A percentile compares a stretch with the other conserved stretches of the same genome.
phyloP scores from a whole-genome alignment of 2,329 filamentous ascomycete species.

The Aotearoamyces nothofagi region DNA sequence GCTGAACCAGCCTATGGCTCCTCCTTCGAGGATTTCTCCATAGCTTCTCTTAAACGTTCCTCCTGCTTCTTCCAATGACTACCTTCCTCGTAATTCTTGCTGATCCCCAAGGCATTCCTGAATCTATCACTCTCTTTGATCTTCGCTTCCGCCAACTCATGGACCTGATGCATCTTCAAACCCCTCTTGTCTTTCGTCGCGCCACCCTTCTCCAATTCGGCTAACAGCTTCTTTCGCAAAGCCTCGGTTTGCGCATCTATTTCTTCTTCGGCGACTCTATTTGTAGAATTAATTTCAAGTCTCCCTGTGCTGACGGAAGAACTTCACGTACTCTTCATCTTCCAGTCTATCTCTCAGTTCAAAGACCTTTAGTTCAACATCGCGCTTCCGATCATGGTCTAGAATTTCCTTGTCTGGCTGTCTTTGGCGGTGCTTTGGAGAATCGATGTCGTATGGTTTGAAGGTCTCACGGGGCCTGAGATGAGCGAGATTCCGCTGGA shows the following conservation, averaged over 20 bases:
- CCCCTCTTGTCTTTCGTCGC: conserved; percentile 28
- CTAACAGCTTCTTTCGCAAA: conserved; percentile 46
- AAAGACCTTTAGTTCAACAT: conserved; percentile 86
- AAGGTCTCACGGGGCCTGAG: conserved; percentile 62
- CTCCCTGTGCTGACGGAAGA: neutral
- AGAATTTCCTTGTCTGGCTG: conserved; percentile 86
- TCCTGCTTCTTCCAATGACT: conserved; percentile 77
- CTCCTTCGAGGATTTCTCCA: conserved; percentile 18
- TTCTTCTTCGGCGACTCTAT: conserved; percentile 69
- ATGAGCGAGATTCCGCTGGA: conserved; percentile 87
- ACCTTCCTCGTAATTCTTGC: conserved; percentile 72
- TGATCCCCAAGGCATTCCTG: conserved; percentile 74
- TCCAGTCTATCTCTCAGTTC: conserved; percentile 84
- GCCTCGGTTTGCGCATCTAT: conserved; percentile 65
- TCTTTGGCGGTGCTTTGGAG: conserved; percentile 59
- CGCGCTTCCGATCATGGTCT: conserved; percentile 82
- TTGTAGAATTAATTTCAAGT: conserved; percentile 4
- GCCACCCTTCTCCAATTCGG: conserved; percentile 22
- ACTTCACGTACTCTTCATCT: conserved; percentile 58
- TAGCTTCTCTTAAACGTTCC: conserved; percentile 39
- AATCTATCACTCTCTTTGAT: conserved; percentile 87
- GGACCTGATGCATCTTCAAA: conserved; percentile 85
- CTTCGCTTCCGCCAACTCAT: conserved; percentile 92
- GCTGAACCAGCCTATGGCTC: neutral
- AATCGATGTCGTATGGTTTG: conserved; percentile 57